These are phyloP conservation scores for Aspergillus persii DNA, from an alignment of 2,329 filamentous ascomycete genomes.

Conservation along the genomic window DNA sequence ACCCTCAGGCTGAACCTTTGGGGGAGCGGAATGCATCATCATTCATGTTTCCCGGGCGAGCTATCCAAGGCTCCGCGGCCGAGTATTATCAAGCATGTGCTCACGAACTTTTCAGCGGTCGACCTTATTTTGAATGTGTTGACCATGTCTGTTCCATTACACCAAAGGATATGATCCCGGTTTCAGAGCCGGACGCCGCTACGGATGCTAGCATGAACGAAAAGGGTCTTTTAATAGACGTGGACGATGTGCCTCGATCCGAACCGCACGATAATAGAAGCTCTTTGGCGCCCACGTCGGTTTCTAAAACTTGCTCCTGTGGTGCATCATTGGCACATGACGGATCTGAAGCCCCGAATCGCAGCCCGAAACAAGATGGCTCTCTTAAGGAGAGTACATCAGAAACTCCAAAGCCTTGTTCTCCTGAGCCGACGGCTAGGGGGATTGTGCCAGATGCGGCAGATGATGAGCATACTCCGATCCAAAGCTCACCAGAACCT, in stretches of 20 bases:
- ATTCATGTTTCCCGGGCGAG: conserved; percentile 24
- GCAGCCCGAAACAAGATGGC: background rate
- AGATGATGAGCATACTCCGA: background rate
- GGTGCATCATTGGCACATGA: background rate
- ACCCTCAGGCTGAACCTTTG: background rate
- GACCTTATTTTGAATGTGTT: conserved; percentile 44
- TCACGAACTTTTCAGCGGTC: conserved; percentile 42
- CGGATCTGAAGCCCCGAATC: background rate
- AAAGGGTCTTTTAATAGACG: conserved; percentile 17
- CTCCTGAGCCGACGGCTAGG: background rate
- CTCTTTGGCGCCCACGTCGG: background rate
- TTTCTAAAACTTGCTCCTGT: background rate
- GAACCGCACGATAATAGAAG: background rate
- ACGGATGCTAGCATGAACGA: background rate
- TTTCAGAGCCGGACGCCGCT: conserved; percentile 6
- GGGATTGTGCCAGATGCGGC: background rate
- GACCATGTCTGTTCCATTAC: conserved; percentile 44
- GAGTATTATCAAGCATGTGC: conserved; percentile 48
- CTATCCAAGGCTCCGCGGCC: conserved; percentile 35
- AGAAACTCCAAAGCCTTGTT: background rate
- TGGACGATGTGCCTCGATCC: conserved; percentile 12
- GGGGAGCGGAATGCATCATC: conserved; percentile 8
- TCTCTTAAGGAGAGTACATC: background rate
- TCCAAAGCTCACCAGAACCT: background rate
- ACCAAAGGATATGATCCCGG: conserved; percentile 19